Base-by-base conservation (phyloP, 495 filamentous ascomycete genomes). In the Penicillium desertorum region DNA sequence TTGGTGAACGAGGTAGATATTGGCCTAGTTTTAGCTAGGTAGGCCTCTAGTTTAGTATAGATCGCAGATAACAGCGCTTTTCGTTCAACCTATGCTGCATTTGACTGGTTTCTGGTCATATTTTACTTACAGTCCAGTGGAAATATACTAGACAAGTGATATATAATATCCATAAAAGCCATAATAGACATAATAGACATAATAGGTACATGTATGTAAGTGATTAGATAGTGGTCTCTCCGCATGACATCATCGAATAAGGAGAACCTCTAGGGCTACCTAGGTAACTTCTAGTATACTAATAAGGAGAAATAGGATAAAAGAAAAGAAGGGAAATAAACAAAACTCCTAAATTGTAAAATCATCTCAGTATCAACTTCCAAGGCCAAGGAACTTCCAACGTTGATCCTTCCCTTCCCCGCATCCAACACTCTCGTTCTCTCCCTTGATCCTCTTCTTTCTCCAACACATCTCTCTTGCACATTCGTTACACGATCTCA, bases 211-310 rank as follows among this genome's bases (percentile, higher is more conserved):
- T n/a, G n/a, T 52, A 22, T 51, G n/a, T 4, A 12, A 9, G 6
- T 17, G 51, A 53, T 43, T 25, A 53, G 23, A 53, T 46, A 46
- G 39, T 23, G 16, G n/a, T n/a, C 25, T 49, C 64, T 66, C 64
- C 56, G 59, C 59, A 67, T 67, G 65, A 67, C 65, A 65, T 67
- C 65, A 67, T 67, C 57, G 27, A 25, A 41, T 20, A 41, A 41
- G 16, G 22, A 16, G 36, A 47, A 32, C n/a, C 5, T 7, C 1
- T 7, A 19, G 45, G 11, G 30, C 30, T 34, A 23, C 22, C 22
- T 23, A 23, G 22, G 22, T 23, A n/a, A 39, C 16, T 39, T n/a
- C 1, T 7, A 39, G 7, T 39, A n/a, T 8, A 17, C 2, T 39
- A n/a, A 17, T 9, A 7, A 39, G 16, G n/a, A 39, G n/a, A 9